Evolutionary conservation across 805 yeast genomes (phyloP).

Genomic region (Candida montana): DNA sequence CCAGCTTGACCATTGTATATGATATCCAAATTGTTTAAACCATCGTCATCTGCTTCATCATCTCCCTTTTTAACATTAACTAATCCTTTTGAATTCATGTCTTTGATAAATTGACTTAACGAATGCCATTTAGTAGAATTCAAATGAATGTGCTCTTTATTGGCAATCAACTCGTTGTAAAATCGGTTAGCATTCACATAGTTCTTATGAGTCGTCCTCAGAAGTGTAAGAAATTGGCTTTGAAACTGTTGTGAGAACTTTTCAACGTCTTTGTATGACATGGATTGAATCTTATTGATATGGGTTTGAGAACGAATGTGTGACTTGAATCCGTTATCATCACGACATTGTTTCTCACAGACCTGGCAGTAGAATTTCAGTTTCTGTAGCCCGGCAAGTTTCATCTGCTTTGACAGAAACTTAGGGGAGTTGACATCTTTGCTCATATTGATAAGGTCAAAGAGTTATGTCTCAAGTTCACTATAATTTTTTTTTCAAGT

Average conservation of each 20-base stretch:
- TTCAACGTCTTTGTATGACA: slow-evolving; percentile 45
- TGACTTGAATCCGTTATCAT: slow-evolving; percentile 90
- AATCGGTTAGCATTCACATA: slow-evolving; percentile 73
- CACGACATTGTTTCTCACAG: slow-evolving; percentile 91
- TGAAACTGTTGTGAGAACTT: slow-evolving; percentile 58
- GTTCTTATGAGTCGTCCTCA: slow-evolving; percentile 70
- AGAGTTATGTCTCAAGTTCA: not conserved
- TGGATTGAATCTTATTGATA: slow-evolving; percentile 45
- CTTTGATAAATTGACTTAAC: slow-evolving; percentile 60
- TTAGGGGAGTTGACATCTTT: slow-evolving; percentile 8
- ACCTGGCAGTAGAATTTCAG: slow-evolving; percentile 85
- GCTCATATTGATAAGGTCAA: slow-evolving; percentile 4
- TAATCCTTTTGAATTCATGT: slow-evolving; percentile 51
- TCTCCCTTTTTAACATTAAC: slow-evolving; percentile 42
- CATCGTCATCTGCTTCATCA: slow-evolving; percentile 26
- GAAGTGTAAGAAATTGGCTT: slow-evolving; percentile 54
- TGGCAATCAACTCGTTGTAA: slow-evolving; percentile 83
- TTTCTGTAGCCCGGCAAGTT: slow-evolving; percentile 80
- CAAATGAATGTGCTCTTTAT: slow-evolving; percentile 83
- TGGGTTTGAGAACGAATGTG: slow-evolving; percentile 86
- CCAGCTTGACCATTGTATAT: slow-evolving; percentile 49
- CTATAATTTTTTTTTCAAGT: too few relatives aligned
- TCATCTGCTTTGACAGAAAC: slow-evolving; percentile 61
- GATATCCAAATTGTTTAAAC: slow-evolving; percentile 37
- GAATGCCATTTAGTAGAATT: slow-evolving; percentile 81